These are phyloP conservation scores for Aspergillus panamensis DNA, from an alignment of 495 filamentous ascomycete genomes.

Conservation along the genomic window DNA sequence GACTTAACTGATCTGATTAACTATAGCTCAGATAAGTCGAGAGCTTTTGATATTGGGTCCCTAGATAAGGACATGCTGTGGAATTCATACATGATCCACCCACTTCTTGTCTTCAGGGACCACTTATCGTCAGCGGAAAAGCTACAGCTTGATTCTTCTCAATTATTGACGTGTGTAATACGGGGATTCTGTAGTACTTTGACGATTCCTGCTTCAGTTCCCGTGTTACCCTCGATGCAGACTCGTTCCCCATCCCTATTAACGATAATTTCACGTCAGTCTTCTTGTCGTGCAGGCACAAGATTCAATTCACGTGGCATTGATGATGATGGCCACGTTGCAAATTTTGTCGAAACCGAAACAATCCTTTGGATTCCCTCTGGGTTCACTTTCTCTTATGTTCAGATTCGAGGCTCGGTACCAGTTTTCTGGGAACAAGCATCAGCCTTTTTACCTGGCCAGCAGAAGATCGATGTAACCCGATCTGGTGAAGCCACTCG, in stretches of 20 bases:
- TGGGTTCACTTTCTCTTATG: constrained; percentile 84
- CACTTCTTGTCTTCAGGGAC: constrained; percentile 82
- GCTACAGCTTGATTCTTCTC: constrained; percentile 71
- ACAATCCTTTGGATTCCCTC: constrained; percentile 67
- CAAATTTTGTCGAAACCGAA: constrained; percentile 81
- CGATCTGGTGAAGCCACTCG: constrained; percentile 87
- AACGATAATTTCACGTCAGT: constrained; percentile 87
- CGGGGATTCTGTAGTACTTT: constrained; percentile 85
- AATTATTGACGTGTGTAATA: constrained; percentile 90
- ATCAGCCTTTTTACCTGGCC: constrained; percentile 79
- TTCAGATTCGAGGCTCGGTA: constrained; percentile 85
- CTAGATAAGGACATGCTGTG: constrained; percentile 89
- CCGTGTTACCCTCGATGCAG: constrained; percentile 41
- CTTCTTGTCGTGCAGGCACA: constrained; percentile 88
- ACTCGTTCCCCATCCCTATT: constrained; percentile 76
- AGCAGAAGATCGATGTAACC: constrained; percentile 92
- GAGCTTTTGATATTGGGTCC: constrained; percentile 73
- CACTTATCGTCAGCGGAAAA: constrained; percentile 70
- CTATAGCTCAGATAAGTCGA: constrained; percentile 41
- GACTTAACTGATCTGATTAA: constrained; percentile 44
- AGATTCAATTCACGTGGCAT: constrained; percentile 95
- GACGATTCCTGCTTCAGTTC: constrained; percentile 67
- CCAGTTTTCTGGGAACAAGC: constrained; percentile 97
- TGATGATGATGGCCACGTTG: constrained; percentile 95
- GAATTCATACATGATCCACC: constrained; percentile 97